phyloP scores from a whole-genome alignment of 2,329 filamentous ascomycete genomes.

The Pyrenochaeta sp. region DNA sequence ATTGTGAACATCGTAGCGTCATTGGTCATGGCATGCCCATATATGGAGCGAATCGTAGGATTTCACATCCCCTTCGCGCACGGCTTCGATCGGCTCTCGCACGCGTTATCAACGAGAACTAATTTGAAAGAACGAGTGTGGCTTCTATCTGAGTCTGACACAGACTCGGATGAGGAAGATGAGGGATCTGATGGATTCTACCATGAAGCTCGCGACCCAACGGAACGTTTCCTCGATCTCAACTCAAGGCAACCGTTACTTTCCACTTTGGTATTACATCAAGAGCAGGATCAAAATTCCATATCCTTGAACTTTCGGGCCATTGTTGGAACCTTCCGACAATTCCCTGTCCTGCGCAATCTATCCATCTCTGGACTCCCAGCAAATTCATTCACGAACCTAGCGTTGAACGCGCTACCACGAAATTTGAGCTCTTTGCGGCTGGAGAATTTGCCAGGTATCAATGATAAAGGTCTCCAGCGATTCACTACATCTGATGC shows the following conservation, averaged over 20 bases:
- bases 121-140: conserved; percentile 64
- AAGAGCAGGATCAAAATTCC: conserved; percentile 38
- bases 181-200: conserved; percentile 33
- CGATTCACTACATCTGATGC: conserved; percentile 58
- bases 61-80: conserved; percentile 62
- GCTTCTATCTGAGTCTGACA: conserved; percentile 53
- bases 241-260: conserved; percentile 61
- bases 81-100: conserved; percentile 61
- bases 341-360: conserved; percentile 61
- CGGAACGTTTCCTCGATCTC: conserved; percentile 62
- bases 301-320: conserved; percentile 61
- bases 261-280: conserved; percentile 60
- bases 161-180: conserved; percentile 41
- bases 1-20: conserved; percentile 62
- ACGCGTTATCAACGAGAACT: conserved; percentile 63
- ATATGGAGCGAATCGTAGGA: conserved; percentile 62
- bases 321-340: conserved; percentile 61
- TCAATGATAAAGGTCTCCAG: conserved; percentile 63
- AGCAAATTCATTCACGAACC: conserved; percentile 62
- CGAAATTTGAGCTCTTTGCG: conserved; percentile 59
- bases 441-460: conserved; percentile 62
- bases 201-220: conserved; percentile 55
- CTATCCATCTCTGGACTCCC: conserved; percentile 63
- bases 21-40: conserved; percentile 66
- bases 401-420: conserved; percentile 61